Evolutionary conservation across 495 filamentous ascomycete genomes (phyloP).

Genomic region (Xylaria longipes): DNA sequence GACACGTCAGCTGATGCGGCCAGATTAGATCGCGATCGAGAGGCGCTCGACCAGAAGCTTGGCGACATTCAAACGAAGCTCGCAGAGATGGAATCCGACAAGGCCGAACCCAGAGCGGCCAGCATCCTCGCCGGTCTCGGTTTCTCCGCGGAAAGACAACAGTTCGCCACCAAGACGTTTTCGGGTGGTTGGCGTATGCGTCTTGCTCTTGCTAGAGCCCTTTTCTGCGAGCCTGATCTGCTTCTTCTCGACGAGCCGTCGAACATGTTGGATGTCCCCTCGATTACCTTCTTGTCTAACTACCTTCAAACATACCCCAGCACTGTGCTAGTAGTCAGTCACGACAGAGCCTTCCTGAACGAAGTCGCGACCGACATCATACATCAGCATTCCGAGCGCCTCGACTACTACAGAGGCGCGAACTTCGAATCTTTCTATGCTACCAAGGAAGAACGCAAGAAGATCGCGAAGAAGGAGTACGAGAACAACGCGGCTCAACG

Average conservation of each 20-base stretch:
- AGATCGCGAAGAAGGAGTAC: conserved; percentile 96
- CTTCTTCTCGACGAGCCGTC: conserved; percentile 98
- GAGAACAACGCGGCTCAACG: conserved; percentile 96
- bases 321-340: conserved; percentile 94
- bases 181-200: conserved; percentile 99
- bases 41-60: conserved; percentile 86
- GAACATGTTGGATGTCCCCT: conserved; percentile 99
- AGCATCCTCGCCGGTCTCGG: conserved; percentile 96
- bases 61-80: conserved; percentile 92
- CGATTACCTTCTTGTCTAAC: conserved; percentile 97
- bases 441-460: conserved; percentile 94
- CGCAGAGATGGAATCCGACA: conserved; percentile 98
- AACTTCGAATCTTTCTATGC: conserved; percentile 99
- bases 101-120: conserved; percentile 92
- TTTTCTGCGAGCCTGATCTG: conserved; percentile 98
- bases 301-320: conserved; percentile 95
- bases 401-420: conserved; percentile 98
- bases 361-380: conserved; percentile 99
- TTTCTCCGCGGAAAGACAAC: conserved; percentile 92
- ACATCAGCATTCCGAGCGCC: conserved; percentile 94
- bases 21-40: conserved; percentile 81
- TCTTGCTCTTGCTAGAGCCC: conserved; percentile 88
- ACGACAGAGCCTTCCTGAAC: conserved; percentile 98
- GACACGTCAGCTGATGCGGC: conserved; percentile 87
- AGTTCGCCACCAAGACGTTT: conserved; percentile 94